Conservation (phyloP, 495 filamentous ascomycete species). For the Xanthoparmelia taractica region DNA sequence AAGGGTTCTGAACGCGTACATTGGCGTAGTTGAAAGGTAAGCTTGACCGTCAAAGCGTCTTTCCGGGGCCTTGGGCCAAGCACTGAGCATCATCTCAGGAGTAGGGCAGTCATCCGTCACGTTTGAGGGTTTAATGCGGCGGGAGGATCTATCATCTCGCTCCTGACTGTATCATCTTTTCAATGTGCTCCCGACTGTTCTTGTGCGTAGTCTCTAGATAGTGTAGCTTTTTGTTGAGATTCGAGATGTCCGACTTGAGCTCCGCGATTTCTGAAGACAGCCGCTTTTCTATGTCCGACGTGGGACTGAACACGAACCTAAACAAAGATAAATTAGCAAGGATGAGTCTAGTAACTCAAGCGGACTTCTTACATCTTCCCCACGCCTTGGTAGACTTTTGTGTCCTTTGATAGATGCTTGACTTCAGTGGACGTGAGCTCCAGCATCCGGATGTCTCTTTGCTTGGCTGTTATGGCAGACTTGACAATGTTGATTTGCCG, state of each 20-base stretch:
- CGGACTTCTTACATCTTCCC: slow-evolving; percentile 76
- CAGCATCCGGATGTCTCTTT: slow-evolving; percentile 79
- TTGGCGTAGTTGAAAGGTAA: neutral
- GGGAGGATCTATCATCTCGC: neutral
- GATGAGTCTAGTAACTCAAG: neutral
- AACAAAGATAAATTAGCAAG: neutral
- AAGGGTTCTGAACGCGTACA: neutral
- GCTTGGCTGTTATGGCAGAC: slow-evolving; percentile 76
- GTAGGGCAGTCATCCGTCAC: neutral
- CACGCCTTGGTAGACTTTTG: slow-evolving; percentile 85
- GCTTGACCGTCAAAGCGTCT: neutral
- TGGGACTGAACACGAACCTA: slow-evolving; percentile 84
- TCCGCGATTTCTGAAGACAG: slow-evolving; percentile 67
- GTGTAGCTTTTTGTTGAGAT: slow-evolving; percentile 79
- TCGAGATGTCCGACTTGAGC: slow-evolving; percentile 66
- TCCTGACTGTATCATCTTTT: slow-evolving; percentile 66
- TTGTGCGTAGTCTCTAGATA: slow-evolving; percentile 92
- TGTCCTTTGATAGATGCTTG: slow-evolving; percentile 64
- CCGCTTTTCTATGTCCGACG: slow-evolving; percentile 62
- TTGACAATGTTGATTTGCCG: slow-evolving; percentile 87
- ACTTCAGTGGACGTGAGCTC: slow-evolving; percentile 84
- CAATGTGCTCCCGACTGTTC: slow-evolving; percentile 83
- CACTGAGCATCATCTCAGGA: neutral
- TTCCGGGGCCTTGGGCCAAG: neutral
- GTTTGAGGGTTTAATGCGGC: neutral